Evolutionary conservation across 768 basidiomycete genomes (phyloP), one percentile per base, ranked within the genome.

Genomic region (Tricholoma matsutake): DNA sequence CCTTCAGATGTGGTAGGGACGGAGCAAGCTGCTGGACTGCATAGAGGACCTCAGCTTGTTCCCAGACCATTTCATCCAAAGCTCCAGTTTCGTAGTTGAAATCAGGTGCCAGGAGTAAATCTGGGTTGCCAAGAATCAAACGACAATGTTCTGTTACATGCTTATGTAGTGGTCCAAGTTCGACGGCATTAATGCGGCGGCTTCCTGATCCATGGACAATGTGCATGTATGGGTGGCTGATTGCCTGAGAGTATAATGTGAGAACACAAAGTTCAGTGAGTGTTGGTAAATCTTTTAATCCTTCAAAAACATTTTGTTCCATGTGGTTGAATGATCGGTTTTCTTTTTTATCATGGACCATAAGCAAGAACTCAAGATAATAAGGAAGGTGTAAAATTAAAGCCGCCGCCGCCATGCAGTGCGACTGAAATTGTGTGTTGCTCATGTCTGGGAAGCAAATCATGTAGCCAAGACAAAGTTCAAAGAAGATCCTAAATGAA

Each of bases 41-140:
- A 37, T 61, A 62, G 22, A 75, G 56, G 4, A 60, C 69, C 3
- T 68, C 64, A 0, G 67, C 64, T 0, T 37, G 32, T 28, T 69
- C 63, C 68, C 69, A 68, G n/a, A 49, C 39, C 53, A 61, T 51
- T 29, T 71, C 71, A 61, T 74, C 69, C 9, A 74, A 39, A 0
- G 68, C 49, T 0, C 61, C 72, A 1, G 20, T 37, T 29, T 51
- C 55, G 37, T 43, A 64, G 0, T 61, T 14, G 1, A 49, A 61
- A 32, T 69, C 56, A 2, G 55, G 28, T 1, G 54, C 62, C 7
- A 73, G 37, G 0, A 73, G 25, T 32, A 75, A 57, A 1, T 64
- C 54, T 3, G 70, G 72, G 29, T 67, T 61, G 5, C 56, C 54
- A 28, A 68, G 68, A 28, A 74, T 53, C 1, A 13, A 43, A 14